Percentiles rank a stretch among this genome's conserved stretches.
phyloP scores from a whole-genome alignment of 306 rosid genomes.

The Vachellia collinsii region DNA sequence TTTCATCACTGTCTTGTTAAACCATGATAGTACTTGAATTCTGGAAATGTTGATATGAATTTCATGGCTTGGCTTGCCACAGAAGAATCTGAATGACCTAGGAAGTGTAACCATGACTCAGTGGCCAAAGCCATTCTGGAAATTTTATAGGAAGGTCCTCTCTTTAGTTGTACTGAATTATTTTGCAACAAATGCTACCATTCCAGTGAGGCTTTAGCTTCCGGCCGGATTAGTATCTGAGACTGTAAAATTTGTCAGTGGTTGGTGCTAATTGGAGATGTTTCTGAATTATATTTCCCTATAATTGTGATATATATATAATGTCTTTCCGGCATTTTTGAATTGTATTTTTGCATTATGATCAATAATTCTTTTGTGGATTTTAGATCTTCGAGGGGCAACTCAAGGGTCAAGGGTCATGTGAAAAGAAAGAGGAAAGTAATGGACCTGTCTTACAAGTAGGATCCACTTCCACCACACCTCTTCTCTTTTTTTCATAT shows the following conservation, averaged over 20 bases:
- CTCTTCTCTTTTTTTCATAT: not conserved
- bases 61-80: constrained; percentile 36
- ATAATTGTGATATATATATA: not conserved
- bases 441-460: not conserved
- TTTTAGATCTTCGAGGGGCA: not conserved
- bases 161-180: constrained; percentile 13
- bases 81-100: not conserved
- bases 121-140: constrained; percentile 10
- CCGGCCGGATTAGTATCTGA: not conserved
- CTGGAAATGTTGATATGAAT: constrained; percentile 41
- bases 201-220: not conserved
- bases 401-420: not conserved
- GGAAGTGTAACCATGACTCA: not conserved
- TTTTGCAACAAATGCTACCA: not conserved
- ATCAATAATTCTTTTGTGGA: no score
- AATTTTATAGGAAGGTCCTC: not conserved
- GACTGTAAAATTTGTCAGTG: not conserved
- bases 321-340: not conserved
- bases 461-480: not conserved
- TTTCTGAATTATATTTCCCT: not conserved
- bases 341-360: constrained; percentile 1
- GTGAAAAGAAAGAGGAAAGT: not conserved
- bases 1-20: constrained; percentile 45
- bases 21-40: constrained; percentile 41
- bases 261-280: not conserved